Evolutionary conservation across 2,329 filamentous ascomycete species (phyloP).

Genomic region (Kalaharituber pfeilii): DNA sequence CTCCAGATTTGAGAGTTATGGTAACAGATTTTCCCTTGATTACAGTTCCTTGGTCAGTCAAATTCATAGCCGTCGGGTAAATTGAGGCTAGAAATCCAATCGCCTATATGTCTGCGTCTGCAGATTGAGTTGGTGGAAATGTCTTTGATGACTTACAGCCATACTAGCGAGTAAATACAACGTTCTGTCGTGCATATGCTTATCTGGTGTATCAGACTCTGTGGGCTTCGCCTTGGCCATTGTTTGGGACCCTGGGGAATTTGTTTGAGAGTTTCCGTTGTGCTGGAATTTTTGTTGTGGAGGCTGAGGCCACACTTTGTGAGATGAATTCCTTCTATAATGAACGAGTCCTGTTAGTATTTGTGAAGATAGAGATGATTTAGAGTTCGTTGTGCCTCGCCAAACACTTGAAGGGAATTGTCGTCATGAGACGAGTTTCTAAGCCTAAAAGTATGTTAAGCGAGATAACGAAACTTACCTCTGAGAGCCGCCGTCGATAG

Average conservation of each 20-base stretch:
- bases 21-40: constrained; percentile 16
- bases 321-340: constrained; percentile 14
- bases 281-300: constrained; percentile 14
- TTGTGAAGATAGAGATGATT: neutral
- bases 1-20: constrained; percentile 21
- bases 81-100: neutral
- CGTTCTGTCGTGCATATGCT: constrained; percentile 23
- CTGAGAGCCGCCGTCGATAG: constrained; percentile 15
- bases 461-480: constrained; percentile 11
- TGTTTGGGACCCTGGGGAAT: neutral
- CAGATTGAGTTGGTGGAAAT: neutral
- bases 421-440: neutral
- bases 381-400: neutral
- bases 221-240: constrained; percentile 16
- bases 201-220: constrained; percentile 23
- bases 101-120: neutral
- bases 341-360: neutral
- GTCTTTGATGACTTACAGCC: constrained; percentile 15
- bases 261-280: constrained; percentile 7
- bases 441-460: neutral
- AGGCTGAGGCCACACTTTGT: constrained; percentile 12
- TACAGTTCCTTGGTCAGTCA: too few species aligned
- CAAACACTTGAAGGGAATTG: neutral
- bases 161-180: constrained; percentile 21
- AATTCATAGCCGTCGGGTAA: neutral